Percentiles rank a stretch among this genome's conserved stretches.
phyloP scores from a whole-genome alignment of 192 early-diverging fungal species.

The Umbelopsis ramanniana region DNA sequence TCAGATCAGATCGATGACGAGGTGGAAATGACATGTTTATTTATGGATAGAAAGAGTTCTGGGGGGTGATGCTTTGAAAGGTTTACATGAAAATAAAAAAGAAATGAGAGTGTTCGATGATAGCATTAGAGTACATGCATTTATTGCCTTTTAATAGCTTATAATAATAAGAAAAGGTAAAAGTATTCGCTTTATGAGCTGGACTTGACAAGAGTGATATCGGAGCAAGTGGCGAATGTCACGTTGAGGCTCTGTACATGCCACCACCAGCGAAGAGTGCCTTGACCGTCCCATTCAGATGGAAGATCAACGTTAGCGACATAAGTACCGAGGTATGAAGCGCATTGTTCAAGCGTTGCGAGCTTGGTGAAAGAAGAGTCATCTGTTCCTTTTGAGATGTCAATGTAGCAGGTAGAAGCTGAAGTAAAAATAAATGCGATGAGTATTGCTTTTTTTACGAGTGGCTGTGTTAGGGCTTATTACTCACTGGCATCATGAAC shows the following conservation, averaged over 20 bases:
- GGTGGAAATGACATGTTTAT: too few relatives aligned
- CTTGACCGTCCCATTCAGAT: background rate
- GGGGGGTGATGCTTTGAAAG: too few relatives aligned
- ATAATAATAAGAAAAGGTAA: too few relatives aligned
- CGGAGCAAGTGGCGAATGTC: conserved; percentile 21
- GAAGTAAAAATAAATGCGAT: background rate
- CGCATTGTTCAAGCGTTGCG: conserved; percentile 14
- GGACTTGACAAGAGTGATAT: background rate
- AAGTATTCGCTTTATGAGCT: background rate
- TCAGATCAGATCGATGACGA: too few relatives aligned
- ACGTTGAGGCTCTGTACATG: conserved; percentile 24
- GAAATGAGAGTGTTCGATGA: too few relatives aligned
- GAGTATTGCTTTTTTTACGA: background rate
- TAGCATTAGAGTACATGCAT: too few relatives aligned
- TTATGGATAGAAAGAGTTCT: too few relatives aligned
- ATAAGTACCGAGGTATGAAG: conserved; percentile 15
- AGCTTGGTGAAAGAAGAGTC: conserved; percentile 2
- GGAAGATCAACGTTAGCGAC: background rate
- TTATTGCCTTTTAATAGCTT: background rate
- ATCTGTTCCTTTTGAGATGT: background rate
- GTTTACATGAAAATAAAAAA: too few relatives aligned
- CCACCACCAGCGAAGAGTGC: conserved; percentile 23
- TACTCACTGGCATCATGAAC: conserved; percentile 15
- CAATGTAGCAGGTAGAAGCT: conserved; percentile 23
- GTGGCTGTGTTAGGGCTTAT: background rate